Evolutionary conservation across 2,329 filamentous ascomycete species (phyloP).

Genomic region (Chaetothyriales sp.): DNA sequence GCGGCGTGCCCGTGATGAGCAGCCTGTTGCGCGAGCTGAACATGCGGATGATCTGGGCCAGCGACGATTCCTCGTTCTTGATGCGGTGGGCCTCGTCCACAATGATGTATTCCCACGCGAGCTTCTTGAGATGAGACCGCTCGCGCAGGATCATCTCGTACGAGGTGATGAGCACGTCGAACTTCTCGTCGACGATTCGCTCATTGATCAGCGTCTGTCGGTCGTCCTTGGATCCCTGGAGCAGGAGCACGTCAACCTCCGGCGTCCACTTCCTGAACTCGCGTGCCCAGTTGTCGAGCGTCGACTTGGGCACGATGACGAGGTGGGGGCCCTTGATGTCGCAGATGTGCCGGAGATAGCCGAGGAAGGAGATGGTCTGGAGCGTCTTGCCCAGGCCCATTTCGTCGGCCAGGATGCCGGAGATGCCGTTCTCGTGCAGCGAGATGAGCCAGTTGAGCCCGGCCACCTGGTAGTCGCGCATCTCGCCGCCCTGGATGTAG

Average conservation of each 20-base stretch:
- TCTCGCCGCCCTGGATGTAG: slow-evolving; percentile 70
- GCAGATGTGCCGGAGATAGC: slow-evolving; percentile 82
- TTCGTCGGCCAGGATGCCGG: slow-evolving; percentile 91
- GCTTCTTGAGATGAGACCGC: slow-evolving; percentile 88
- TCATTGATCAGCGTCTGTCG: slow-evolving; percentile 78
- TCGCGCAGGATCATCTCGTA: slow-evolving; percentile 98
- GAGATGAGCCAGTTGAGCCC: slow-evolving; percentile 97
- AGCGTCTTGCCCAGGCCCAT: slow-evolving; percentile 98
- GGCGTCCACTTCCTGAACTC: slow-evolving; percentile 92
- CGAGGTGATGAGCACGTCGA: slow-evolving; percentile 95
- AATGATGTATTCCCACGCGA: slow-evolving; percentile 99
- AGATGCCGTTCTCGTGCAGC: slow-evolving; percentile 96
- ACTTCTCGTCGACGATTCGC: slow-evolving; percentile 81
- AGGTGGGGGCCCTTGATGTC: slow-evolving; percentile 84
- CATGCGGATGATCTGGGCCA: slow-evolving; percentile 88
- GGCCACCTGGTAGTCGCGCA: slow-evolving; percentile 94
- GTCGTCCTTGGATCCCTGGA: slow-evolving; percentile 92
- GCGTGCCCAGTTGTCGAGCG: slow-evolving; percentile 94
- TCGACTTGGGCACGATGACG: slow-evolving; percentile 88
- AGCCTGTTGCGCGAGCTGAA: slow-evolving; percentile 93
- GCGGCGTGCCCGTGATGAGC: slow-evolving; percentile 87
- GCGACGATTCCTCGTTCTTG: slow-evolving; percentile 96
- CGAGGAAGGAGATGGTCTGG: slow-evolving; percentile 92
- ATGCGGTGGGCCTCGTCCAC: slow-evolving; percentile 97
- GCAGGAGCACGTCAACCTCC: slow-evolving; percentile 81